A percentile compares a stretch with the other conserved stretches of the same genome.
Evolutionary conservation across 331 rosid genomes (phyloP).

Genomic region (Quercus phellos): DNA sequence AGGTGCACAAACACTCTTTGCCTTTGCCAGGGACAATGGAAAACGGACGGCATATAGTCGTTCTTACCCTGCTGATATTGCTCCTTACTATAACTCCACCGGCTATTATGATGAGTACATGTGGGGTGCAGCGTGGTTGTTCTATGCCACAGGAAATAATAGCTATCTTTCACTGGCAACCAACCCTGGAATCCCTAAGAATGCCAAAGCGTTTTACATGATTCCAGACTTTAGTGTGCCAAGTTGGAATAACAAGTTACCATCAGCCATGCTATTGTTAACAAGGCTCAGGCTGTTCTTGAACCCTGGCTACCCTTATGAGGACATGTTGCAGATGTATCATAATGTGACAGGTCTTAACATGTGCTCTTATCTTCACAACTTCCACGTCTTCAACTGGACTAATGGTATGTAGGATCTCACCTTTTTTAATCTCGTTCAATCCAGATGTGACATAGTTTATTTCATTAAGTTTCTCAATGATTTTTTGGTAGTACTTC

Average conservation of each 20-base stretch:
- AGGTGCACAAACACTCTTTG: conserved; percentile 44
- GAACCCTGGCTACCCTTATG: conserved; percentile 61
- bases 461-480: not conserved
- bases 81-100: conserved; percentile 45
- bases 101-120: conserved; percentile 69
- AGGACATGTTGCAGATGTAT: conserved; percentile 56
- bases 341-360: conserved; percentile 47
- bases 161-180: conserved; percentile 49
- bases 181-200: conserved; percentile 15
- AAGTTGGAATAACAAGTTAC: conserved; percentile 64
- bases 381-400: conserved; percentile 40
- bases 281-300: conserved; percentile 56
- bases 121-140: conserved; percentile 67
- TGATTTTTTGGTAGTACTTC: not conserved
- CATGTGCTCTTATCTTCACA: conserved; percentile 61
- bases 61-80: conserved; percentile 13
- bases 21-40: conserved; percentile 43
- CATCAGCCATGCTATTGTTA: conserved; percentile 58
- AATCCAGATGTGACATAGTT: not conserved
- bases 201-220: conserved; percentile 37
- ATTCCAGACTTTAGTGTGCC: conserved; percentile 32
- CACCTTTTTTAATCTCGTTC: not conserved
- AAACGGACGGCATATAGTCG: conserved; percentile 37
- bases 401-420: conserved; percentile 28
- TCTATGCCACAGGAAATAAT: conserved; percentile 51